These are phyloP conservation scores for Lentinula raphanica DNA, from an alignment of 768 basidiomycete species.

Conservation along the genomic window DNA sequence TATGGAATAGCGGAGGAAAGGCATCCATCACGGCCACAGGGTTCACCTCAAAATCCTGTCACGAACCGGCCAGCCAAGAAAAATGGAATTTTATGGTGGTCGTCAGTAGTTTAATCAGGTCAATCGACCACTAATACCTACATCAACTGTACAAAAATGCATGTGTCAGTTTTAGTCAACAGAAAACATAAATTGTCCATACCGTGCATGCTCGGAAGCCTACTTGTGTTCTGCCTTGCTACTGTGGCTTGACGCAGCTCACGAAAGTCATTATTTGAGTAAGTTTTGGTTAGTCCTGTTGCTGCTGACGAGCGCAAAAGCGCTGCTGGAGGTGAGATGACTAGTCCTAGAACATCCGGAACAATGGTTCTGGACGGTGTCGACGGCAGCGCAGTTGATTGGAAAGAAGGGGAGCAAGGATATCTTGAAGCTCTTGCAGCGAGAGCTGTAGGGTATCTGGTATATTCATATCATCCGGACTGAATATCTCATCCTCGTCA, in stretches of 20 bases:
- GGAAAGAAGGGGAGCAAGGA: constrained; percentile 35
- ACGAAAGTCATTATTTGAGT: constrained; percentile 76
- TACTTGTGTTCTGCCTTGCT: constrained; percentile 77
- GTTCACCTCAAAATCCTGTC: constrained; percentile 28
- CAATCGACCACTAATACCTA: constrained; percentile 33
- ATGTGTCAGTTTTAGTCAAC: neutral
- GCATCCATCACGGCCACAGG: constrained; percentile 22
- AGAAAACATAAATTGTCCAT: constrained; percentile 14
- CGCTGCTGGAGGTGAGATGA: constrained; percentile 67
- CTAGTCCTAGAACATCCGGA: constrained; percentile 56
- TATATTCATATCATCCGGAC: constrained; percentile 25
- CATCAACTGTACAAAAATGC: constrained; percentile 34
- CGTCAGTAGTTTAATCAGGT: constrained; percentile 15
- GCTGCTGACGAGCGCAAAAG: constrained; percentile 66
- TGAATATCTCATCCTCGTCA: constrained; percentile 36
- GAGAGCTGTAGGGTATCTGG: constrained; percentile 40
- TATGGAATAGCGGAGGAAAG: constrained; percentile 10
- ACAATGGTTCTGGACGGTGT: constrained; percentile 53
- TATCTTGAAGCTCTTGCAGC: constrained; percentile 39
- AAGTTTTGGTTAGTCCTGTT: constrained; percentile 79
- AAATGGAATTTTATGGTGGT: constrained; percentile 1
- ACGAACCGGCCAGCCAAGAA: constrained; percentile 4
- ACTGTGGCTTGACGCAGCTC: constrained; percentile 63
- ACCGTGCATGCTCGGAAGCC: constrained; percentile 83
- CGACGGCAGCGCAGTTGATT: constrained; percentile 35